These are phyloP conservation scores for Suillus clintonianus DNA, from an alignment of 768 basidiomycete species.

Conservation along the genomic window DNA sequence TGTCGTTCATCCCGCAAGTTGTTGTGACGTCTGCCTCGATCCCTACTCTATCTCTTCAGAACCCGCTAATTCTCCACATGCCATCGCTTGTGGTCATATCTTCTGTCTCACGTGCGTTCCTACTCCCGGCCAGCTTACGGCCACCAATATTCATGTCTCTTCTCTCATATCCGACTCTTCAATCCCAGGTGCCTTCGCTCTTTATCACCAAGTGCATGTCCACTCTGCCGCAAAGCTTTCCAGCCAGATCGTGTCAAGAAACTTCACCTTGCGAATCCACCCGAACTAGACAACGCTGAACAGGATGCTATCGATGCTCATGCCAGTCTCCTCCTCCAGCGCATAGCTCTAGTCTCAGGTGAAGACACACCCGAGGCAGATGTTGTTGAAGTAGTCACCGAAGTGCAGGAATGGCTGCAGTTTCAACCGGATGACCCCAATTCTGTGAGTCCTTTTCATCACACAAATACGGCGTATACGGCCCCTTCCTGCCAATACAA, in stretches of 20 bases:
- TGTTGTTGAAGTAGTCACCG: conserved; percentile 41
- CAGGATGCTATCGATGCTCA: conserved; percentile 45
- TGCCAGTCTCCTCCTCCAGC: conserved; percentile 36
- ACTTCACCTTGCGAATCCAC: conserved; percentile 60
- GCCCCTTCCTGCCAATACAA: background rate
- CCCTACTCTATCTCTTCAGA: conserved; percentile 53
- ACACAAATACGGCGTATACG: background rate
- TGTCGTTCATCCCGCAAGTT: conserved; percentile 67
- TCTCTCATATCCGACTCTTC: conserved; percentile 6
- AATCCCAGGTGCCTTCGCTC: conserved; percentile 55
- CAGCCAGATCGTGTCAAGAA: conserved; percentile 59
- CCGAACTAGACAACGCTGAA: conserved; percentile 35
- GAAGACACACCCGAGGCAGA: conserved; percentile 33
- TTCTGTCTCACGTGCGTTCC: conserved; percentile 66
- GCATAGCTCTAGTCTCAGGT: conserved; percentile 35
- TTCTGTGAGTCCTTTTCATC: conserved; percentile 24
- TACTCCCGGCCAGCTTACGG: conserved; percentile 10
- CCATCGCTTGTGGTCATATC: conserved; percentile 76
- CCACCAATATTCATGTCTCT: conserved; percentile 1
- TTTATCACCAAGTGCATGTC: conserved; percentile 55
- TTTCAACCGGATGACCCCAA: conserved; percentile 42
- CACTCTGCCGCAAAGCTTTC: conserved; percentile 67
- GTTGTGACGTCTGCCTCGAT: conserved; percentile 78
- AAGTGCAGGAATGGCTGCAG: conserved; percentile 55
- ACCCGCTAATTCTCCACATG: conserved; percentile 57